Percentiles rank a stretch among this genome's conserved stretches.
These are phyloP conservation scores for Solanum tacnaense DNA, from an alignment of 257 asterid genomes.

Conservation along the genomic window DNA sequence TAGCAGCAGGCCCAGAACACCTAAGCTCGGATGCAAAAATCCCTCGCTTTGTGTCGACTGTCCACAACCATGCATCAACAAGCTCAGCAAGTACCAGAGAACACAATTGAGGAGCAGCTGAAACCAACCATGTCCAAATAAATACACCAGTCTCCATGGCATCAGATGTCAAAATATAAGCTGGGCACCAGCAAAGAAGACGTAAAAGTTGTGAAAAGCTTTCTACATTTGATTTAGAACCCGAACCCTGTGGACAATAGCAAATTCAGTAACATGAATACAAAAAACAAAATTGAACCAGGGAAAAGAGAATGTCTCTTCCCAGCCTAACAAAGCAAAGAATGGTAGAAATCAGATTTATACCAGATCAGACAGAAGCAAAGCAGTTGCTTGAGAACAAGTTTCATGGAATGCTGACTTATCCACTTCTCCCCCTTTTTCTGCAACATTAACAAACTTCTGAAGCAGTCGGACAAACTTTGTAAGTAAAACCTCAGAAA, in stretches of 20 bases:
- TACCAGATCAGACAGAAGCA: conserved; percentile 91
- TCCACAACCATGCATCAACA: conserved; percentile 99
- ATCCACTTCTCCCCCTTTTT: conserved; percentile 82
- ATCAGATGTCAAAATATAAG: conserved; percentile 83
- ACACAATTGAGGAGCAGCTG: conserved; percentile 98
- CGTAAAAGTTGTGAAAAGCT: conserved; percentile 97
- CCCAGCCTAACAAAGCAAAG: not conserved
- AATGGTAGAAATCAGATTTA: not conserved
- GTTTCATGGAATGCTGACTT: conserved; percentile 79
- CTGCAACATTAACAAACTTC: conserved; percentile 76
- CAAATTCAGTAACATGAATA: not conserved
- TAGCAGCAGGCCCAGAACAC: conserved; percentile 89
- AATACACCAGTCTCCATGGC: conserved; percentile 97
- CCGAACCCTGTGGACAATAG: conserved; percentile 54
- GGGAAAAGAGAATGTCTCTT: not conserved
- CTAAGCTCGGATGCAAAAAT: conserved; percentile 81
- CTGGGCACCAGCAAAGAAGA: conserved; percentile 99
- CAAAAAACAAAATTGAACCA: conserved; percentile 1
- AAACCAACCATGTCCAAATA: conserved; percentile 97
- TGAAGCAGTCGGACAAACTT: conserved; percentile 78
- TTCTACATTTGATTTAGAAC: conserved; percentile 51
- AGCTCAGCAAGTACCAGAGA: conserved; percentile 95
- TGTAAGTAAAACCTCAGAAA: conserved; percentile 65
- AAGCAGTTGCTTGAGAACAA: conserved; percentile 97
- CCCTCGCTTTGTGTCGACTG: conserved; percentile 94